Evolutionary conservation across 176 grass and related monocot species (phyloP).

Genomic region (Alloteropsis semialata): DNA sequence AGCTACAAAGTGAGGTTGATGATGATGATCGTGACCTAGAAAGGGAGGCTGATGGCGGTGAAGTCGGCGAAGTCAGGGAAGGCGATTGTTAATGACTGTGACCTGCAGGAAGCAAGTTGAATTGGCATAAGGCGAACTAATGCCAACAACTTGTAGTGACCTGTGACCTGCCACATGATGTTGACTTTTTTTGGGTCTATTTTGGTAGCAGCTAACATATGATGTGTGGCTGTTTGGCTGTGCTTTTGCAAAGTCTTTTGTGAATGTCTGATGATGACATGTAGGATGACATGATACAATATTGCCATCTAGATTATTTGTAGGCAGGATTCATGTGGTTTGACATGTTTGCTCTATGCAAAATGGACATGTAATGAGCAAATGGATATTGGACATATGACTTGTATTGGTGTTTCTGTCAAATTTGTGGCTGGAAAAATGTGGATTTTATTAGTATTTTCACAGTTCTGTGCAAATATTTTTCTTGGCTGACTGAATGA

Average conservation of each 20-base stretch:
- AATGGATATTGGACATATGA: background rate
- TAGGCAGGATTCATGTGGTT: background rate
- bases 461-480: background rate
- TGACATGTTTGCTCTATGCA: background rate
- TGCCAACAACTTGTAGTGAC: background rate
- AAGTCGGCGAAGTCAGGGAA: no score
- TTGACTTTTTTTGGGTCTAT: background rate
- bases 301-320: background rate
- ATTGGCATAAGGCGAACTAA: background rate
- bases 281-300: background rate
- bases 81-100: no score
- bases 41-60: no score
- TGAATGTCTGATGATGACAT: background rate
- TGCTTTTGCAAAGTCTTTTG: no score
- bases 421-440: background rate
- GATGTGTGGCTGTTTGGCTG: background rate
- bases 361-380: background rate
- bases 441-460: background rate
- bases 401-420: background rate
- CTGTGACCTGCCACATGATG: background rate
- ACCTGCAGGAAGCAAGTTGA: no score
- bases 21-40: background rate
- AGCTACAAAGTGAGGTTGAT: background rate
- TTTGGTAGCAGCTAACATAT: background rate
- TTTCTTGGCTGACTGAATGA: background rate